Conservation (phyloP, 257 asterid species). For the Mentha longifolia region DNA sequence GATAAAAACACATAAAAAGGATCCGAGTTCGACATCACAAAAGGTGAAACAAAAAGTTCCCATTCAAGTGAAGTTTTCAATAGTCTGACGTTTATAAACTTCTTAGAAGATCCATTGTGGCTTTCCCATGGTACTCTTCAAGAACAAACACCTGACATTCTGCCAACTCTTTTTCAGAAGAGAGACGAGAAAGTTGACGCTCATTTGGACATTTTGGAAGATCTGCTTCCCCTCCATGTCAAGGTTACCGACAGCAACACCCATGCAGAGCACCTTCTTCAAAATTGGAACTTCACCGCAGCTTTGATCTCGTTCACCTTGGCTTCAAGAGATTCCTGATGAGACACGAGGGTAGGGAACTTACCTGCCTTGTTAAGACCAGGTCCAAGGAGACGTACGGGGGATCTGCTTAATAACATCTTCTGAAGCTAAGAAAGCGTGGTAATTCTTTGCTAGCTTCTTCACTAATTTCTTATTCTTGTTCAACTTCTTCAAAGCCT, state of each 20-base stretch:
- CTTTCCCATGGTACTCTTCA: slow-evolving; percentile 66
- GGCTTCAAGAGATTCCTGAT: slow-evolving; percentile 59
- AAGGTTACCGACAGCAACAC: slow-evolving; percentile 62
- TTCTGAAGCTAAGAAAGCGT: slow-evolving; percentile 64
- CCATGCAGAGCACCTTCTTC: slow-evolving; percentile 64
- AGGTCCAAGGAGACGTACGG: slow-evolving; percentile 61
- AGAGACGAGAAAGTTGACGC: slow-evolving; percentile 56
- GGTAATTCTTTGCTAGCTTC: slow-evolving; percentile 65
- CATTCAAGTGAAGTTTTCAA: slow-evolving; percentile 30
- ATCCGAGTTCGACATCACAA: slow-evolving; percentile 11
- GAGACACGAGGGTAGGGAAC: slow-evolving; percentile 60
- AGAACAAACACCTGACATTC: slow-evolving; percentile 53
- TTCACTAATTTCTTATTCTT: slow-evolving; percentile 64
- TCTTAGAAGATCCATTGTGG: slow-evolving; percentile 52
- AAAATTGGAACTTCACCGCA: slow-evolving; percentile 53
- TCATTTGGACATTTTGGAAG: slow-evolving; percentile 59
- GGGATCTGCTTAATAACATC: slow-evolving; percentile 65
- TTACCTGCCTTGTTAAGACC: slow-evolving; percentile 71
- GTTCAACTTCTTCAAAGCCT: slow-evolving; percentile 61
- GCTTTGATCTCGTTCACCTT: slow-evolving; percentile 64
- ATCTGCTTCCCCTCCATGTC: slow-evolving; percentile 62
- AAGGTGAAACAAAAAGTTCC: slow-evolving; percentile 32
- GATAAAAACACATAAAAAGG: background rate
- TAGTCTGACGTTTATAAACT: background rate
- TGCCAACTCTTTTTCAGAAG: slow-evolving; percentile 64